Base-by-base conservation (phyloP, 108 stramenopile genomes). In the Craspedostauros australis region DNA sequence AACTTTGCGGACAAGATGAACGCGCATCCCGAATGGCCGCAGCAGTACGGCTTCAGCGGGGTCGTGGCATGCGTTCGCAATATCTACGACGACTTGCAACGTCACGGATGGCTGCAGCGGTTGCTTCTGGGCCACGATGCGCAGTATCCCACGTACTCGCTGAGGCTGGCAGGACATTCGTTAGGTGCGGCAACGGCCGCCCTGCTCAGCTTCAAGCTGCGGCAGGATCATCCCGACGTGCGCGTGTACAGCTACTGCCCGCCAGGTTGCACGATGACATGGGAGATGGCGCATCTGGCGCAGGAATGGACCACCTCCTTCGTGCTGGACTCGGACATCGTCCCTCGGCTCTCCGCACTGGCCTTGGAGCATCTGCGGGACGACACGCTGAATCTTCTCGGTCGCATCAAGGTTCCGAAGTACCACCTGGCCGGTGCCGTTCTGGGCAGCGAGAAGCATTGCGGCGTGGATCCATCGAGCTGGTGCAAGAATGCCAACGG, bases 141-240 rank as follows among this genome's bases (percentile, higher is more conserved):
- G 0, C 32, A 64, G 40, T 89, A 66, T 73, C 71, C 78, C n/a
- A 57, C 73, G 20, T 93, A 91, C 42, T 48, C 70, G 20, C 57
- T 99, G 14, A 82, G 88, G 30, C 61, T 97, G 11, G 88, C 91
- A 0, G 98, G 98, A 18, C 98, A 99, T 51, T 75, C 71, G 28
- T 67, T 99, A n/a, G 98, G 98, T 22, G 98, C 92, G 1, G 95
- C 87, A 0, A 75, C 76, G 24, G 88, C 92, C 20, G 87, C 84
- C 5, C 65, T 99, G 8, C 64, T 99, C 23, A 62, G 81, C 9
- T 79, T 93, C 31, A 89, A 96, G 79, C 63, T 97, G 11, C 32
- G 70, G 37, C 42, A 65, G 9, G 68, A 64, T n/a, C 95, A 51
- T 54, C 92, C 95, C 5, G 44, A 54, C 37, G 70, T 99, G 23